Conservation (phyloP, 2,329 filamentous ascomycete species). For the Kalaharituber pfeilii region DNA sequence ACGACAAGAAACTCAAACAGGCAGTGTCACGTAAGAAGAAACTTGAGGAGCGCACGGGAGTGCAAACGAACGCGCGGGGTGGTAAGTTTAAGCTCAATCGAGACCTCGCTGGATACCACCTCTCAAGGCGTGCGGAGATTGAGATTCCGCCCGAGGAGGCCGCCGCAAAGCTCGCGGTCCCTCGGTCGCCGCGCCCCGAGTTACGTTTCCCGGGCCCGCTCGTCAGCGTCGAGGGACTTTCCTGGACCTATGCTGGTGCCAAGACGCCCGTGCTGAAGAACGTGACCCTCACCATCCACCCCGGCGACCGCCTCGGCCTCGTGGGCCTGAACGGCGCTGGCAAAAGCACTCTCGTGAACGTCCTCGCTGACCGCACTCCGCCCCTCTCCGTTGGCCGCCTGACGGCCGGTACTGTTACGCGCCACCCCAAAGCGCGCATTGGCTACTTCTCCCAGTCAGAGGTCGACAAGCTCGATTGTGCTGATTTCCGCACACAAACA, state of each 20-base stretch:
- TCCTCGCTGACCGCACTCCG: slow-evolving; percentile 39
- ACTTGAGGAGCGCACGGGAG: slow-evolving; percentile 61
- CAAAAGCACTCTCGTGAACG: slow-evolving; percentile 59
- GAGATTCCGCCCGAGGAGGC: slow-evolving; percentile 46
- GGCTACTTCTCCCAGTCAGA: slow-evolving; percentile 70
- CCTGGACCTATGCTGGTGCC: slow-evolving; percentile 42
- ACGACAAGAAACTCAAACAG: slow-evolving; percentile 73
- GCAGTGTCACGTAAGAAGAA: slow-evolving; percentile 73
- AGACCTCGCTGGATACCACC: slow-evolving; percentile 47
- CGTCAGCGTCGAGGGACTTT: slow-evolving; percentile 51
- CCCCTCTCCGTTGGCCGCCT: not conserved
- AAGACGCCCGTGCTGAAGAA: slow-evolving; percentile 39
- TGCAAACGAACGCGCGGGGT: slow-evolving; percentile 55
- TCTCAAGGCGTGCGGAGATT: slow-evolving; percentile 45
- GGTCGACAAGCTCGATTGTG: slow-evolving; percentile 45
- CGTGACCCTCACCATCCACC: slow-evolving; percentile 50
- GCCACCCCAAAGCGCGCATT: slow-evolving; percentile 50
- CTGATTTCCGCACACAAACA: no score
- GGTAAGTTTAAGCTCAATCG: slow-evolving; percentile 65
- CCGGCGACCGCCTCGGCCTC: slow-evolving; percentile 57
- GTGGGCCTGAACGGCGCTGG: slow-evolving; percentile 66
- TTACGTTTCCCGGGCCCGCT: slow-evolving; percentile 59
- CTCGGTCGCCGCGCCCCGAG: slow-evolving; percentile 40
- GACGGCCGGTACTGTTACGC: slow-evolving; percentile 42
- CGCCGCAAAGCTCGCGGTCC: slow-evolving; percentile 40